phyloP scores from a whole-genome alignment of 257 asterid genomes.

The Nicotiana noctiflora region DNA sequence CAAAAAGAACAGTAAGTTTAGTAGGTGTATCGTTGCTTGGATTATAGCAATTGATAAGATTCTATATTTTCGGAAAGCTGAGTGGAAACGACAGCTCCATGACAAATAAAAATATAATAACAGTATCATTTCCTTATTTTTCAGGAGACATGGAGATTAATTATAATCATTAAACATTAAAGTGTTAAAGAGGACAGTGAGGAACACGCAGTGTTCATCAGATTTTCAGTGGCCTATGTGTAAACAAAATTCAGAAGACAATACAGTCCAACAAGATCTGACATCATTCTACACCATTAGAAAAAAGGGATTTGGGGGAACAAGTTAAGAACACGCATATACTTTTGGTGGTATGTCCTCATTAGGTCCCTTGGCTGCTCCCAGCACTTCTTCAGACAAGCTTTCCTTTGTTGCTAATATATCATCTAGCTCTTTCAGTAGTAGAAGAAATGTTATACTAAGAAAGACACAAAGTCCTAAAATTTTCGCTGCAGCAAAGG shows the following conservation, averaged over 20 bases:
- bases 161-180: background rate
- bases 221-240: too few relatives aligned
- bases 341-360: constrained; percentile 61
- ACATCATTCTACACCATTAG: too few relatives aligned
- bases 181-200: background rate
- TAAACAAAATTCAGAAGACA: too few relatives aligned
- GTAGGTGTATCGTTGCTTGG: too few relatives aligned
- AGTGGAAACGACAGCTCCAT: background rate
- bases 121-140: too few relatives aligned
- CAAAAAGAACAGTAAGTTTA: too few relatives aligned
- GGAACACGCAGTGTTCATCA: too few relatives aligned
- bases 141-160: too few relatives aligned
- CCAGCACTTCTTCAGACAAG: constrained; percentile 49
- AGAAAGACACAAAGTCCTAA: constrained; percentile 39
- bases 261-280: too few relatives aligned
- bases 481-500: constrained; percentile 76
- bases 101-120: too few relatives aligned
- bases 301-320: too few relatives aligned
- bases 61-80: background rate
- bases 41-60: background rate
- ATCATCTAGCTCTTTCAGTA: constrained; percentile 47
- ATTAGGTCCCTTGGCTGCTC: constrained; percentile 71
- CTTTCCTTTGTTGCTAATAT: constrained; percentile 60
- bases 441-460: constrained; percentile 41
- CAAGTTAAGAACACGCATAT: too few relatives aligned